phyloP scores from a whole-genome alignment of 345 rosid genomes.

The Capsella bursapastoris region DNA sequence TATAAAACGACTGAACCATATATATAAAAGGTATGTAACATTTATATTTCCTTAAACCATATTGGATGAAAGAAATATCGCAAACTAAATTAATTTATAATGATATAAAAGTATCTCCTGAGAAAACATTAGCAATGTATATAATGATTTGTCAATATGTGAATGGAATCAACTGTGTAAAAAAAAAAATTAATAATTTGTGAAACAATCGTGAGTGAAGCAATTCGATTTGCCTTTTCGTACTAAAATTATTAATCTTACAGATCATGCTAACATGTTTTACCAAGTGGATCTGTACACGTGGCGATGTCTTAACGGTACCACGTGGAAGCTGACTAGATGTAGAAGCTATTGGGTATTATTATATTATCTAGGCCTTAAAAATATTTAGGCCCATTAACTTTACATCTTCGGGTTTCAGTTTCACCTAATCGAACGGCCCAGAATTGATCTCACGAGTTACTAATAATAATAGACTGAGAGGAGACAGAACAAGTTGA shows the following conservation, averaged over 20 bases:
- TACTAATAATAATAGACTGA: background rate
- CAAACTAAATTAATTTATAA: background rate
- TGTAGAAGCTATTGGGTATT: too few species aligned
- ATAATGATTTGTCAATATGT: conserved; percentile 3
- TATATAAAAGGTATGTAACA: too few species aligned
- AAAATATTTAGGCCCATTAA: background rate
- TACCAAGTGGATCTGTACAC: conserved; percentile 23
- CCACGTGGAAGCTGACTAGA: conserved; percentile 32
- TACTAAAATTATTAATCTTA: conserved; percentile 29
- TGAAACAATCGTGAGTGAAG: conserved; percentile 31
- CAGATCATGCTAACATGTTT: conserved; percentile 26
- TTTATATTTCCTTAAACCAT: background rate
- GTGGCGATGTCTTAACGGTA: background rate
- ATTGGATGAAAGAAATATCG: background rate
- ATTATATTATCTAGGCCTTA: too few species aligned
- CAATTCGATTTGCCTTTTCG: conserved; percentile 37
- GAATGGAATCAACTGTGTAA: conserved; percentile 20
- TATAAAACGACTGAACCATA: too few species aligned
- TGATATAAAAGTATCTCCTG: background rate
- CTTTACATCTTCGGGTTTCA: background rate
- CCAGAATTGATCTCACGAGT: background rate
- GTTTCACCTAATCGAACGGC: background rate
- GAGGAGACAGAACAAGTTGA: background rate
- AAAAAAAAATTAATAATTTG: background rate
- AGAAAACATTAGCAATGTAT: conserved; percentile 5